A percentile compares a stretch with the other conserved stretches of the same genome.
These are phyloP conservation scores for Trebouxia sp. DNA, from an alignment of 139 green algal genomes.

Conservation along the genomic window DNA sequence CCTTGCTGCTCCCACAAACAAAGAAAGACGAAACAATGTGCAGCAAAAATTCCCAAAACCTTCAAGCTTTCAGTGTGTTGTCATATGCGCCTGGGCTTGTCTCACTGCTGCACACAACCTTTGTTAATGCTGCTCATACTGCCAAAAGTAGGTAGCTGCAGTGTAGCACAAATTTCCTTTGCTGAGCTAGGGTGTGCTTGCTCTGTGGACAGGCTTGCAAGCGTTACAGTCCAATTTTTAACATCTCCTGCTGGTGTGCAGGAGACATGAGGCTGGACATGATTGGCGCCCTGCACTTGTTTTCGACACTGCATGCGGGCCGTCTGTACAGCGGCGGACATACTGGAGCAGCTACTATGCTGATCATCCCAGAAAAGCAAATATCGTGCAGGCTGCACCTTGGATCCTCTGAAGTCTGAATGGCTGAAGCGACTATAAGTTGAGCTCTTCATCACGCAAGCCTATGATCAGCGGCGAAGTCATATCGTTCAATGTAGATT, in stretches of 20 bases:
- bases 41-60: neutral
- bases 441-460: too few relatives aligned
- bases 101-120: too few relatives aligned
- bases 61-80: too few relatives aligned
- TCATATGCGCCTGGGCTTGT: too few relatives aligned
- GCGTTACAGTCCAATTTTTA: neutral
- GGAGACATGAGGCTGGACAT: neutral
- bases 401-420: too few relatives aligned
- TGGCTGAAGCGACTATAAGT: too few relatives aligned
- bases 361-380: conserved; percentile 9
- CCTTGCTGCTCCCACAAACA: neutral
- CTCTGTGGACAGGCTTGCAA: neutral
- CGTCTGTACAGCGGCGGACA: conserved; percentile 18
- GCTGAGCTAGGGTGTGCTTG: neutral
- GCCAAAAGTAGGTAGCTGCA: too few relatives aligned
- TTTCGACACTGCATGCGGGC: conserved; percentile 36
- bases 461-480: too few relatives aligned
- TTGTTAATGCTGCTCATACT: too few relatives aligned
- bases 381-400: conserved; percentile 34
- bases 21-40: neutral
- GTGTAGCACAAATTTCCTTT: too few relatives aligned
- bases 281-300: conserved; percentile 51
- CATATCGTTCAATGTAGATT: too few relatives aligned
- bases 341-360: conserved; percentile 50
- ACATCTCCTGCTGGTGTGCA: neutral